Evolutionary conservation across 306 rosid species (phyloP).

Genomic region (Neltuma alba): DNA sequence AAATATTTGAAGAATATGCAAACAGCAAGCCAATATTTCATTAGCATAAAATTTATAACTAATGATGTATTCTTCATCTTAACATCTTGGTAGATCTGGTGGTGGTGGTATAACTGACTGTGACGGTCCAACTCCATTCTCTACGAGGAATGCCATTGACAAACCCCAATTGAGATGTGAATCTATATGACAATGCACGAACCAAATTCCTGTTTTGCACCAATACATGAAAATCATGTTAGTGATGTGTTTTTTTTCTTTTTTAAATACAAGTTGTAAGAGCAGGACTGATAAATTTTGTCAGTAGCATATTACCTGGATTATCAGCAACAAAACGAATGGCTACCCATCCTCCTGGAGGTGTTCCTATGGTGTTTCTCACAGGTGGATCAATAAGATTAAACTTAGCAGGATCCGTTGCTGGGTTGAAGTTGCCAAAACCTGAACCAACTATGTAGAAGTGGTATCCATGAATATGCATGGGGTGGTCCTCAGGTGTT

Average conservation of each 20-base stretch:
- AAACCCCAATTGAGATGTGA: constrained; percentile 76
- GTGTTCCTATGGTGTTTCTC: constrained; percentile 84
- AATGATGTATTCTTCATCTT: constrained; percentile 36
- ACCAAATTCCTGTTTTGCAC: constrained; percentile 72
- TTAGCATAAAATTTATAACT: constrained; percentile 28
- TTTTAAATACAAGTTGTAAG: background rate
- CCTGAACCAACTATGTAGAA: constrained; percentile 90
- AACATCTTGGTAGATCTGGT: constrained; percentile 83
- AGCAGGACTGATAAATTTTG: background rate
- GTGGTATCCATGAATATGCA: constrained; percentile 91
- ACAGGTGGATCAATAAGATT: constrained; percentile 83
- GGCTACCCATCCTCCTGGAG: constrained; percentile 99
- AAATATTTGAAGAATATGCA: constrained; percentile 19
- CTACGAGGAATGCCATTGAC: constrained; percentile 76
- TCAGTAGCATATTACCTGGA: constrained; percentile 59
- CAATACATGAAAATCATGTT: background rate
- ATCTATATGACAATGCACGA: constrained; percentile 93
- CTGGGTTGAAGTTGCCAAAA: constrained; percentile 87
- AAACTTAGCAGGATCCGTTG: constrained; percentile 66
- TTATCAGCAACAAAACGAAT: constrained; percentile 89
- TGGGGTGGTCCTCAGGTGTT: constrained; percentile 83
- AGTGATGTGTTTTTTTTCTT: background rate
- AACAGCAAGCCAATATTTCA: constrained; percentile 32
- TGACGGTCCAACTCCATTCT: constrained; percentile 75
- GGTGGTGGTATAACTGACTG: constrained; percentile 95